phyloP scores from a whole-genome alignment of 441 rosid species.

The Pelargonium australe region DNA sequence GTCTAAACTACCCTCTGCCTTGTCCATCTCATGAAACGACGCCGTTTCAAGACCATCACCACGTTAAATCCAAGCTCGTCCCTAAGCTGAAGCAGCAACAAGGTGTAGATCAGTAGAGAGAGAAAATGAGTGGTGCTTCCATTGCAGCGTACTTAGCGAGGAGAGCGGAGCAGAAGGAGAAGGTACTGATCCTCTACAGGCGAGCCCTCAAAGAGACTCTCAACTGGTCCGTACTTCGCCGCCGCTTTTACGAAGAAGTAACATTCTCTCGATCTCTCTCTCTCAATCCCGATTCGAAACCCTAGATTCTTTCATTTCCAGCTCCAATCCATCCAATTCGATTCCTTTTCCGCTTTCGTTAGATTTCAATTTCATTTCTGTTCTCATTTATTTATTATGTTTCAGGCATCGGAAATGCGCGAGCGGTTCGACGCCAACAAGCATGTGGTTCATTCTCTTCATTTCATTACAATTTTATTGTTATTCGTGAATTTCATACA shows the following conservation, averaged over 20 bases:
- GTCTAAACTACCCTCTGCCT: too few species aligned
- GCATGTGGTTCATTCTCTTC: constrained; percentile 50
- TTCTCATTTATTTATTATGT: neutral
- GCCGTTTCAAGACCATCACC: too few species aligned
- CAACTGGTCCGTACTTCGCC: constrained; percentile 97
- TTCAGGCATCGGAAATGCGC: constrained; percentile 73
- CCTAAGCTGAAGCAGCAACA: neutral
- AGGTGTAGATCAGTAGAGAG: neutral
- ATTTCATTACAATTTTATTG: neutral
- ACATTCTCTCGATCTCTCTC: constrained; percentile 9
- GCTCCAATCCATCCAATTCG: neutral
- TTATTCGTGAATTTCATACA: neutral
- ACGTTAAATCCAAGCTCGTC: too few species aligned
- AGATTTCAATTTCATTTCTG: neutral
- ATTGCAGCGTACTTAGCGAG: constrained; percentile 70
- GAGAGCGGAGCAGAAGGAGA: constrained; percentile 86
- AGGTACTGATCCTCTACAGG: constrained; percentile 84
- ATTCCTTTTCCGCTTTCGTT: neutral
- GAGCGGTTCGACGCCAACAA: constrained; percentile 71
- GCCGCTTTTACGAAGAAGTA: constrained; percentile 82
- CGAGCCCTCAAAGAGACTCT: constrained; percentile 88
- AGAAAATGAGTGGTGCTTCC: constrained; percentile 53
- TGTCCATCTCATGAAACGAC: too few species aligned
- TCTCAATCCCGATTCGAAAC: neutral
- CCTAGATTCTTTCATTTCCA: neutral